Evolutionary conservation across 192 early-diverging fungal genomes (phyloP), one percentile per base, ranked within the genome.

Genomic region (Coemansia asiatica): DNA sequence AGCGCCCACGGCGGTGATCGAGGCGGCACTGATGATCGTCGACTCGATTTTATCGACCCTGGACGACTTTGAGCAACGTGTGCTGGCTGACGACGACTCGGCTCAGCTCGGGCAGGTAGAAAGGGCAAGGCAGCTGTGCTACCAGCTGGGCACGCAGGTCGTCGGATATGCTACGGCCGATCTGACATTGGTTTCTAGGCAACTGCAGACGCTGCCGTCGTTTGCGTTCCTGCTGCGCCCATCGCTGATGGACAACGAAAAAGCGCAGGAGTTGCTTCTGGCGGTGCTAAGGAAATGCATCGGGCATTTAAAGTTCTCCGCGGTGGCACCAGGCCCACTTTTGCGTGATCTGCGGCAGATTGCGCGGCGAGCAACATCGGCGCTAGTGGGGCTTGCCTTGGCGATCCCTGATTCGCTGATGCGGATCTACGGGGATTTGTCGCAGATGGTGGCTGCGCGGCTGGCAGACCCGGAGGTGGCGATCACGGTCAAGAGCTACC

Each of bases 321-420:
- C 57, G 7, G 25, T 63, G n/a, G 40, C 19, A 4, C 31, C 48
- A 22, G 59, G 28, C 13, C 38, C 50, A 16, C 16, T 22, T 5
- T 25, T 46, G 19, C 72, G 69, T 13, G 63, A 68, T 27, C 23
- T 56, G 60, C 68, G 69, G 16, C 27, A 38, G 25, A 56, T 64
- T 18, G 69, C 72, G 10, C 44, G 73, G 10, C 79, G 79, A 31
- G 66, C 69, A 6, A 75, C 79, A 15, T 68, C 73, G 3, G 63
- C 79, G 23, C 60, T 81, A 18, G 79, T 81, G 12, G 57, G 69
- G 12, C 57, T 81, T 8, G 79, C 79, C 1, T 6, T 63, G 13
- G 67, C 67, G 0, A 61, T 81, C 15, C 79, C 79, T 4, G 73
- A 81, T 36, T 72, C 79, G 40, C 67, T 81, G 38, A 81, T 81